Evolutionary conservation across 176 grass and related monocot species (phyloP).

Genomic region (Cenchrus fungigraminus): DNA sequence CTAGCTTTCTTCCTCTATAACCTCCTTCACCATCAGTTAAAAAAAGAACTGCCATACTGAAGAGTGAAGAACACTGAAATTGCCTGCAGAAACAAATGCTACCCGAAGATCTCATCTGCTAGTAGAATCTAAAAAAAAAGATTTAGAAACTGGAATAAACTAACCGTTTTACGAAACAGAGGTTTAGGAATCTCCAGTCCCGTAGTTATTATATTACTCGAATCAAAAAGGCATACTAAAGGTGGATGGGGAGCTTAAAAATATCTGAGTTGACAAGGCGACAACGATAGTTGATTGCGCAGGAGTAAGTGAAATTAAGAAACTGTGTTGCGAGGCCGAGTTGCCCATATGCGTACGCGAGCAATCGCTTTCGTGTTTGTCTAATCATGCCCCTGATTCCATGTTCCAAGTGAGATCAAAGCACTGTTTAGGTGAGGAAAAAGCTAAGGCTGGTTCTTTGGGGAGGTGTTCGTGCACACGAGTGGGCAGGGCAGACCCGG

Average conservation of each 20-base stretch:
- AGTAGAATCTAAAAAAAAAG: constrained; percentile 7
- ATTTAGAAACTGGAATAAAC: background rate
- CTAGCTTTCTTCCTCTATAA: too few relatives aligned
- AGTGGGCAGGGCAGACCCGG: constrained; percentile 47
- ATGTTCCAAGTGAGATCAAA: background rate
- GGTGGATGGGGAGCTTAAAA: constrained; percentile 20
- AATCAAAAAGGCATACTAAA: constrained; percentile 41
- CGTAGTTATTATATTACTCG: constrained; percentile 26
- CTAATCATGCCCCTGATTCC: constrained; percentile 25
- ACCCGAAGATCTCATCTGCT: background rate
- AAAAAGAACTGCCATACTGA: background rate
- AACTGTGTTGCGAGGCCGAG: constrained; percentile 20
- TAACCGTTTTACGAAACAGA: constrained; percentile 10
- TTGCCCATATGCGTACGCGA: constrained; percentile 57
- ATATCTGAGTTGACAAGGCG: constrained; percentile 43
- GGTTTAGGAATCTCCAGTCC: constrained; percentile 37
- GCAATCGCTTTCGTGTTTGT: constrained; percentile 34
- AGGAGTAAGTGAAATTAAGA: constrained; percentile 1
- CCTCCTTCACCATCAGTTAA: background rate
- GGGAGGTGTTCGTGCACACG: constrained; percentile 79
- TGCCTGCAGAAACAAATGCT: constrained; percentile 1
- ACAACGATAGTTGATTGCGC: constrained; percentile 26
- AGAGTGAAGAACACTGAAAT: background rate
- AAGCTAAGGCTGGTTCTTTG: constrained; percentile 36
- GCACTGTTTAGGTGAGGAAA: constrained; percentile 37